phyloP scores from a whole-genome alignment of 352 stramenopile species.

The Globisporangium cystogenes region DNA sequence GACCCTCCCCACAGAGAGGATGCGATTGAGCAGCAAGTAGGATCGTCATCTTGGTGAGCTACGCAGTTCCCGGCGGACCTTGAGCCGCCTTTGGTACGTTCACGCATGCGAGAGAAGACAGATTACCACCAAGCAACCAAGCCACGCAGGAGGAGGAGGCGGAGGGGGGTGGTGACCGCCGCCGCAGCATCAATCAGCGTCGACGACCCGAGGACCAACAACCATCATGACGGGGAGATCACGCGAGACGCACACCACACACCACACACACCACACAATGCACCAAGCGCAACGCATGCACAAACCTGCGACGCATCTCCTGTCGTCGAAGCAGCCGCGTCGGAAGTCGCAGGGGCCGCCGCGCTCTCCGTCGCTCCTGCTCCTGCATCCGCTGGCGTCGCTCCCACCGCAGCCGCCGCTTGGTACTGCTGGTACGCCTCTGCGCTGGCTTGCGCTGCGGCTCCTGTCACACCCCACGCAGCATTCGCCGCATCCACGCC shows the following conservation, averaged over 20 bases:
- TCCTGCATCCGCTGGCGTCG: neutral
- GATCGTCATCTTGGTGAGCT: constrained; percentile 17
- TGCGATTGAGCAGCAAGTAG: constrained; percentile 1
- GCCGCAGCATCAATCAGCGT: constrained; percentile 18
- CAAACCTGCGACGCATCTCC: constrained; percentile 49
- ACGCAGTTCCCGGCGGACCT: constrained; percentile 58
- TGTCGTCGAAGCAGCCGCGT: constrained; percentile 10
- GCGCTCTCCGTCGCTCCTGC: constrained; percentile 9
- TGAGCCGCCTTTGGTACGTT: constrained; percentile 34
- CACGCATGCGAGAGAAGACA: constrained; percentile 24
- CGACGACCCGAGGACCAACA: constrained; percentile 9
- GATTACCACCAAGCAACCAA: constrained; percentile 16
- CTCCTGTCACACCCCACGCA: constrained; percentile 79
- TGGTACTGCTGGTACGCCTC: constrained; percentile 74
- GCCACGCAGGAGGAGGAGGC: constrained; percentile 10
- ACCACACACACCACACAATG: constrained; percentile 20
- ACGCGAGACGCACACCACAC: constrained; percentile 5
- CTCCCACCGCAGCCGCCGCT: constrained; percentile 29
- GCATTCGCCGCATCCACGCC: constrained; percentile 80
- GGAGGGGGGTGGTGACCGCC: constrained; percentile 27
- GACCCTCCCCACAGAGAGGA: no score
- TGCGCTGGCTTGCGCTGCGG: constrained; percentile 57
- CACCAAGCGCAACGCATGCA: constrained; percentile 26
- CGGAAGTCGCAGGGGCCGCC: neutral
- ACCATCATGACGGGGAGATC: constrained; percentile 14